These are phyloP conservation scores for Boeremia lycopersici DNA, from an alignment of 2,329 filamentous ascomycete genomes.

Conservation along the genomic window DNA sequence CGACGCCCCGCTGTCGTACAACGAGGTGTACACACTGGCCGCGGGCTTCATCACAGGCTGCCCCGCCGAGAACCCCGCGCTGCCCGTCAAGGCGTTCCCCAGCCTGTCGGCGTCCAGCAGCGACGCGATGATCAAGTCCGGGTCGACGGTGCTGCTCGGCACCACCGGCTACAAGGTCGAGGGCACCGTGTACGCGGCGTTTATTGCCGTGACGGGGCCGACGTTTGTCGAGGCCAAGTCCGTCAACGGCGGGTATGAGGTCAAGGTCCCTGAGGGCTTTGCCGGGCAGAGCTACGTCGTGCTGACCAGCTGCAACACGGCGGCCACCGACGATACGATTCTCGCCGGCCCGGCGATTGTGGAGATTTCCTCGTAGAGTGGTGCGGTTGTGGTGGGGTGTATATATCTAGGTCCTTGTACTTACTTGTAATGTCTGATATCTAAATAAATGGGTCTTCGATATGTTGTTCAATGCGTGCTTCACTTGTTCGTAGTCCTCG, in stretches of 20 bases:
- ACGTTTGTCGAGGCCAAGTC: conserved; percentile 24
- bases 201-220: conserved; percentile 32
- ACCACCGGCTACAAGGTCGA: conserved; percentile 27
- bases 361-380: conserved; percentile 22
- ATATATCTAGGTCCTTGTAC: neutral
- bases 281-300: conserved; percentile 35
- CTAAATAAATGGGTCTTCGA: too few species aligned
- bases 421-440: neutral
- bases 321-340: conserved; percentile 33
- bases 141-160: conserved; percentile 21
- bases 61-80: conserved; percentile 58
- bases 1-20: conserved; percentile 63
- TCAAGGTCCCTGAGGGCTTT: conserved; percentile 29
- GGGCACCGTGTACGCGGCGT: conserved; percentile 31
- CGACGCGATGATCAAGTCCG: conserved; percentile 21
- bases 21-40: conserved; percentile 69
- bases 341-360: conserved; percentile 31
- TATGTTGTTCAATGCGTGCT: too few species aligned
- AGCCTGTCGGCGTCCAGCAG: conserved; percentile 42
- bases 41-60: conserved; percentile 66
- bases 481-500: too few species aligned
- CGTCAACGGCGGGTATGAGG: conserved; percentile 25
- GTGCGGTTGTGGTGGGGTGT: neutral
- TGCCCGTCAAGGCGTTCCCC: conserved; percentile 68
- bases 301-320: conserved; percentile 32